Percentiles rank a stretch among this genome's conserved stretches.
phyloP scores from a whole-genome alignment of 495 filamentous ascomycete species.

The Articulospora tetracladia region DNA sequence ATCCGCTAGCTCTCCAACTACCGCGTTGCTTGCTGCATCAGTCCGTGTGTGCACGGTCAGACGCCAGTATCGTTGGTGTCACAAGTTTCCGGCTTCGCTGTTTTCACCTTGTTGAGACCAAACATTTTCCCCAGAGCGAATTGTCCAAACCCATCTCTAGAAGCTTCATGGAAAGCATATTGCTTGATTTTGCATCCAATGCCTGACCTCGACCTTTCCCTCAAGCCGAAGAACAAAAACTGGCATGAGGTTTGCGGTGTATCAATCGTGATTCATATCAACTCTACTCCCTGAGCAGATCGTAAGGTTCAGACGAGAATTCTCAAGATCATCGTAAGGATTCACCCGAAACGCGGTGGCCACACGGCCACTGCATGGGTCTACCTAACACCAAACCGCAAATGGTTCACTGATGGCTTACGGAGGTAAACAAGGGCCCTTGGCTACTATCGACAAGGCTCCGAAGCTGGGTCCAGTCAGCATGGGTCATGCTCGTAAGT shows the following conservation, averaged over 20 bases:
- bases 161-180: not conserved
- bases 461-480: conserved; percentile 20
- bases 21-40: conserved; percentile 24
- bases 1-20: conserved; percentile 17
- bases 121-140: conserved; percentile 19
- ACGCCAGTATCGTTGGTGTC: conserved; percentile 18
- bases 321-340: conserved; percentile 18
- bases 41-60: conserved; percentile 26
- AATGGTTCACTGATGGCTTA: conserved; percentile 19
- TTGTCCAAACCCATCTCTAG: not conserved
- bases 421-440: conserved; percentile 21
- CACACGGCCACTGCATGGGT: conserved; percentile 16
- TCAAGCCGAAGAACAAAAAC: not conserved
- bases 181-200: not conserved
- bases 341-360: conserved; percentile 16
- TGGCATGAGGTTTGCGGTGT: not conserved
- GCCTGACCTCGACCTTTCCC: not conserved
- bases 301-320: conserved; percentile 25
- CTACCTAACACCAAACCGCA: conserved; percentile 11
- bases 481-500: conserved; percentile 19
- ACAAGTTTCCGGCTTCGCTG: conserved; percentile 20
- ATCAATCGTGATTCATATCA: conserved; percentile 21
- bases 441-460: conserved; percentile 27
- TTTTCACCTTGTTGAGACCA: conserved; percentile 20
- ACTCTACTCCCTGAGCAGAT: conserved; percentile 21